Evolutionary conservation across 306 rosid genomes (phyloP), one percentile per base, ranked within the genome.

Genomic region (Rosa multiflora): DNA sequence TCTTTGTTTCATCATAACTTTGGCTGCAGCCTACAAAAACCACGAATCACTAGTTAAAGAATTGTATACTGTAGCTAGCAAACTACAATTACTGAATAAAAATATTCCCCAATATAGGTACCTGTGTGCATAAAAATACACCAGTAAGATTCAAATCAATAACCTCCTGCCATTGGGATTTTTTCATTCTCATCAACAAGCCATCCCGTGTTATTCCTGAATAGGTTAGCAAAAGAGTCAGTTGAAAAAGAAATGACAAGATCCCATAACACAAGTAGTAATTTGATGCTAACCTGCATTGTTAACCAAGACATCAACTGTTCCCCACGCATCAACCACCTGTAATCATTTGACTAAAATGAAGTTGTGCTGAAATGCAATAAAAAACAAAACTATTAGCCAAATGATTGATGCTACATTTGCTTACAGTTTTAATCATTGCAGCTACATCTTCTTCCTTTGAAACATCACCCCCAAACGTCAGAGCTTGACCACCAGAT

Each of bases 121-220:
- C 98, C 92, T 95, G 98, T 43, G 90, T 93, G 87, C 98, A 90
- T 63, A 91, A 92, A 78, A 80, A 95, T 64, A 92, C 99, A 73
- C 99, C 96, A 18, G 97, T 92, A 76, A 95, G 98, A 89, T 92
- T 95, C 86, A 95, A 83, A 91, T 92, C 94, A 83, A 95, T 92
- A 78, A 95, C 98, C 4, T 95, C 98, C 81, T 95, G 94, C 97
- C 98, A 92, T 77, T 92, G 99, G 64, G 97, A 72, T 81, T 91
- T 92, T 88, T 95, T 95, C 99, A 95, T 95, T 87, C 99, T 92
- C 99, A 92, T 92, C 83, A 95, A 85, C 68, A 91, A 88, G 47
- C 97, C 93, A 85, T 95, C 99, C 61, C 88, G 83, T 10, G 98
- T 95, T 70, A 92, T 95, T 77, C 99, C 97, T 92, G 88, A 80